Conservation (phyloP, 495 filamentous ascomycete species). For the Aspergillus taichungensis region DNA sequence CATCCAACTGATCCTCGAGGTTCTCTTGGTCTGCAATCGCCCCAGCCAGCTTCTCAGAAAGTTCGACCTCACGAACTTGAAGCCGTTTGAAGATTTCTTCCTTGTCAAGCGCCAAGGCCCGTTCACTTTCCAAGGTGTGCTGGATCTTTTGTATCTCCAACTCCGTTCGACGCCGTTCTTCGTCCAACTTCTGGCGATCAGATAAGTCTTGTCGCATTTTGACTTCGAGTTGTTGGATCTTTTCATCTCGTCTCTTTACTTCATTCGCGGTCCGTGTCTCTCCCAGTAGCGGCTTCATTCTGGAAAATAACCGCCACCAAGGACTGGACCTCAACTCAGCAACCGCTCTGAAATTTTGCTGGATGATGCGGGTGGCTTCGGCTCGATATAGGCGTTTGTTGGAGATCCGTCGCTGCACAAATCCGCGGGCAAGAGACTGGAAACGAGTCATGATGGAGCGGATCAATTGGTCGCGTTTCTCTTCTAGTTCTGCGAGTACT, state of each 20-base stretch:
- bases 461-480: slow-evolving; percentile 85
- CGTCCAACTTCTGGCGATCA: slow-evolving; percentile 75
- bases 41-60: slow-evolving; percentile 83
- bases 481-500: slow-evolving; percentile 93
- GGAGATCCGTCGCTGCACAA: slow-evolving; percentile 75
- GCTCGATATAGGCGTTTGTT: slow-evolving; percentile 90
- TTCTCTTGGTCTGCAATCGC: slow-evolving; percentile 94
- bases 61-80: slow-evolving; percentile 79
- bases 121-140: slow-evolving; percentile 88
- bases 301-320: slow-evolving; percentile 95
- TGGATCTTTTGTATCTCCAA: slow-evolving; percentile 81
- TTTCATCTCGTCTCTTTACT: slow-evolving; percentile 88
- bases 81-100: slow-evolving; percentile 96
- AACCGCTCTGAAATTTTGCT: slow-evolving; percentile 85
- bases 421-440: slow-evolving; percentile 84
- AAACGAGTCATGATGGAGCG: slow-evolving; percentile 89
- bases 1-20: slow-evolving; percentile 87
- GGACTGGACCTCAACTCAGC: slow-evolving; percentile 80
- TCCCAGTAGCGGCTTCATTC: slow-evolving; percentile 90
- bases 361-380: slow-evolving; percentile 90
- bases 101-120: slow-evolving; percentile 89
- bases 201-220: slow-evolving; percentile 70
- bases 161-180: slow-evolving; percentile 82
- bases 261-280: slow-evolving; percentile 84
- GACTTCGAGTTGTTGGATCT: slow-evolving; percentile 74